Percentiles rank a stretch among this genome's conserved stretches.
Conservation (phyloP, 1,284 basidiomycete species). For the Microbotryum scabiosae region DNA sequence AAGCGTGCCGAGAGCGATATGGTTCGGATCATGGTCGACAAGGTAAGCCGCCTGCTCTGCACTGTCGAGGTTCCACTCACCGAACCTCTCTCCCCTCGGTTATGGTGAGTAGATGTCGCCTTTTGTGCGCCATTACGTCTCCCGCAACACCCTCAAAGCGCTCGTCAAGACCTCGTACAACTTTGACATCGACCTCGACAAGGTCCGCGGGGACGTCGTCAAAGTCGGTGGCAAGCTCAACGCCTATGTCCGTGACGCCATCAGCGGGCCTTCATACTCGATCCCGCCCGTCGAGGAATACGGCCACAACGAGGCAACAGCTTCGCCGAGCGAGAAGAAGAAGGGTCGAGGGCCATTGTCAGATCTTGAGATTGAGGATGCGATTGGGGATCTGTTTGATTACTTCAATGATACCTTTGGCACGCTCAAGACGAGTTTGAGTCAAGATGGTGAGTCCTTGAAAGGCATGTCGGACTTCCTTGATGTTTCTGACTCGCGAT, state of each 20-base stretch:
- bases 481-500: neutral
- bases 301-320: neutral
- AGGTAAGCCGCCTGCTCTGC: slow-evolving; percentile 50
- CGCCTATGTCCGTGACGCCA: slow-evolving; percentile 29
- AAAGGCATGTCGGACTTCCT: neutral
- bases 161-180: slow-evolving; percentile 32
- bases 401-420: slow-evolving; percentile 93
- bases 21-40: slow-evolving; percentile 93
- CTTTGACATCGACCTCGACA: slow-evolving; percentile 34
- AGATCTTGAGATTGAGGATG: slow-evolving; percentile 90
- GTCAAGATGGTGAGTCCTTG: slow-evolving; percentile 44
- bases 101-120: slow-evolving; percentile 67
- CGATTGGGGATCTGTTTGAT: slow-evolving; percentile 85
- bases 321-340: slow-evolving; percentile 23
- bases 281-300: slow-evolving; percentile 27
- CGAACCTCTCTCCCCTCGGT: neutral
- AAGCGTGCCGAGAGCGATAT: slow-evolving; percentile 94
- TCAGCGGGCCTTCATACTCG: slow-evolving; percentile 11
- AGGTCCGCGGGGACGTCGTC: slow-evolving; percentile 28
- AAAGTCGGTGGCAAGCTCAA: slow-evolving; percentile 32
- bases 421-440: slow-evolving; percentile 80
- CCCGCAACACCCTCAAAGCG: slow-evolving; percentile 44
- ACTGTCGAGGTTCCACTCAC: neutral
- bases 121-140: slow-evolving; percentile 82
- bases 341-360: slow-evolving; percentile 47